Evolutionary conservation across 2,329 filamentous ascomycete genomes (phyloP).

Genomic region (Emergomyces orientalis): DNA sequence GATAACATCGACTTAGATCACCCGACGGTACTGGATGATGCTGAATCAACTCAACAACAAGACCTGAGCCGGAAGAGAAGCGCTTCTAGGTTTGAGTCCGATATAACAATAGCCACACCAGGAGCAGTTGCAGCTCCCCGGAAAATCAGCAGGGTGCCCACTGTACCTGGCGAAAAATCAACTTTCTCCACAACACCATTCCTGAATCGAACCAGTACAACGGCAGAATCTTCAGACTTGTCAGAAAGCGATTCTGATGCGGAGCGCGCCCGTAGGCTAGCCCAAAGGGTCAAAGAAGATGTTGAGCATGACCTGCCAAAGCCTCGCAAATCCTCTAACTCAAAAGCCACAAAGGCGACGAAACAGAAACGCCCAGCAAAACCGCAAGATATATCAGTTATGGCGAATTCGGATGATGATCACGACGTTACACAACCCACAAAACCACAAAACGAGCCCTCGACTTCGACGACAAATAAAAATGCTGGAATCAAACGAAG

Average conservation of each 20-base stretch:
- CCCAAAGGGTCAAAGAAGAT: constrained; percentile 2
- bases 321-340: constrained; percentile 7
- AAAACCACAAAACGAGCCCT: constrained; percentile 16
- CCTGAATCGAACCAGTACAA: constrained; percentile 56
- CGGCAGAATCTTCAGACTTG: constrained; percentile 40
- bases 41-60: constrained; percentile 9
- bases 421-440: constrained; percentile 5
- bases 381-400: constrained; percentile 10
- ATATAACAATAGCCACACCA: constrained; percentile 44
- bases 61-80: constrained; percentile 34
- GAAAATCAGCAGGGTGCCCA: constrained; percentile 53
- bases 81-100: constrained; percentile 33
- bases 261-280: constrained; percentile 17
- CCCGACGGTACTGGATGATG: neutral
- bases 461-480: constrained; percentile 23
- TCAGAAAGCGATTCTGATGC: constrained; percentile 22
- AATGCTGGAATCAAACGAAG: constrained; percentile 62
- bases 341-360: constrained; percentile 3
- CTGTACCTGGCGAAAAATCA: constrained; percentile 71
- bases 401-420: constrained; percentile 12
- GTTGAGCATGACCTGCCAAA: constrained; percentile 12
- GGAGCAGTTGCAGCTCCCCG: constrained; percentile 36
- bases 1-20: constrained; percentile 9
- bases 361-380: constrained; percentile 14
- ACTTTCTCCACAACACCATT: constrained; percentile 92